Percentiles rank a stretch among this genome's conserved stretches.
These are phyloP conservation scores for Corniculantispora saksenae DNA, from an alignment of 2,329 filamentous ascomycete genomes.

Conservation along the genomic window DNA sequence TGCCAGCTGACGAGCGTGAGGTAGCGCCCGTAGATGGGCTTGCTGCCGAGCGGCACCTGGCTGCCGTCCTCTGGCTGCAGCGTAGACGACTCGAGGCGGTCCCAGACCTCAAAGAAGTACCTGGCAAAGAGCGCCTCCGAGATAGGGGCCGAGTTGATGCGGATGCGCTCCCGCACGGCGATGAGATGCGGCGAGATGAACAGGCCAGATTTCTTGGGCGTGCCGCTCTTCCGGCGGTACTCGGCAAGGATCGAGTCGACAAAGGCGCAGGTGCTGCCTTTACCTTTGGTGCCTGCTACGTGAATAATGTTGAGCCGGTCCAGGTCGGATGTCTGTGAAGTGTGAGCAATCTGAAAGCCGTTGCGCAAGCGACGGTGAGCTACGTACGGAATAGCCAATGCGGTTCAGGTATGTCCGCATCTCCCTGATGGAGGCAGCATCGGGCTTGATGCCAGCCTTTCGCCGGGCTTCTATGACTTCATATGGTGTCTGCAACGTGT, in stretches of 20 bases:
- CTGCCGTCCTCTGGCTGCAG: neutral
- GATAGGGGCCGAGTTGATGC: conserved; percentile 60
- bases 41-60: conserved; percentile 38
- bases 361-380: conserved; percentile 3
- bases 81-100: conserved; percentile 45
- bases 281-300: conserved; percentile 76
- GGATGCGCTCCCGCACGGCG: conserved; percentile 67
- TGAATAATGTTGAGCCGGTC: conserved; percentile 67
- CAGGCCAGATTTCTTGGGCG: conserved; percentile 56
- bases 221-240: conserved; percentile 40
- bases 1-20: conserved; percentile 69
- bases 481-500: conserved; percentile 88
- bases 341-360: neutral
- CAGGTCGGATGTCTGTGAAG: conserved; percentile 46
- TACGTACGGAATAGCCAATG: conserved; percentile 68
- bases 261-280: conserved; percentile 72
- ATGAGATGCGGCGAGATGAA: conserved; percentile 72
- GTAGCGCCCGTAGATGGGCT: conserved; percentile 61
- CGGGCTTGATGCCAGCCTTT: conserved; percentile 71
- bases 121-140: conserved; percentile 59
- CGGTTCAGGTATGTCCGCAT: conserved; percentile 77
- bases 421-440: conserved; percentile 70
- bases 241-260: conserved; percentile 61
- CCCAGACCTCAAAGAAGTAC: conserved; percentile 71
- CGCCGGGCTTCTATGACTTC: conserved; percentile 76